A percentile compares a stretch with the other conserved stretches of the same genome.
Evolutionary conservation across 805 yeast genomes (phyloP).

Genomic region (Hemisphaericaspora nanyangensis): DNA sequence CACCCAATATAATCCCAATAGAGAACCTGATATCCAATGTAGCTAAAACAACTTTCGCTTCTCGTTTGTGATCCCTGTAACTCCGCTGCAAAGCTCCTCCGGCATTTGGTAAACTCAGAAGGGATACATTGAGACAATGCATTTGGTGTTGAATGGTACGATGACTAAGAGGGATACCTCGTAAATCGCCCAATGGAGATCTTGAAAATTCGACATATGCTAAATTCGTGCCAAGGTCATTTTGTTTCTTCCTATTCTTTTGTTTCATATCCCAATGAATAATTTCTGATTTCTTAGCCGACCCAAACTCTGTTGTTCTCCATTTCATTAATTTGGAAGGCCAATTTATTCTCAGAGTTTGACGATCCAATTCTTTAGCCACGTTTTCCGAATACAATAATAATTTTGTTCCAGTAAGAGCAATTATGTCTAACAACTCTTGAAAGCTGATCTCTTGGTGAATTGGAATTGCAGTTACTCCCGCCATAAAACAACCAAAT

Average conservation of each 20-base stretch:
- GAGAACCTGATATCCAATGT: slow-evolving; percentile 49
- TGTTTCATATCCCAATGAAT: slow-evolving; percentile 19
- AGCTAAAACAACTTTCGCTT: slow-evolving; percentile 51
- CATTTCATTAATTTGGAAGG: slow-evolving; percentile 71
- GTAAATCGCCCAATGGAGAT: slow-evolving; percentile 83
- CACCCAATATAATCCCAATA: slow-evolving; percentile 80
- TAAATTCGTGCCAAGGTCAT: slow-evolving; percentile 43
- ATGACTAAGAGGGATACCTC: slow-evolving; percentile 93
- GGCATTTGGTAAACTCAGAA: slow-evolving; percentile 63
- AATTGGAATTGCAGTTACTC: slow-evolving; percentile 91
- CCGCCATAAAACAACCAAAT: slow-evolving; percentile 89
- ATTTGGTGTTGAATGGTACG: slow-evolving; percentile 85
- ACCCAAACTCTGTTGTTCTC: slow-evolving; percentile 87
- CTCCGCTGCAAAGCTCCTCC: slow-evolving; percentile 48
- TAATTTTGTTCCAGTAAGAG: slow-evolving; percentile 69
- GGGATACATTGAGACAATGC: slow-evolving; percentile 64
- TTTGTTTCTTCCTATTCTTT: slow-evolving; percentile 5
- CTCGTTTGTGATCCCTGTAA: slow-evolving; percentile 27
- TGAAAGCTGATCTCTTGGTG: slow-evolving; percentile 65
- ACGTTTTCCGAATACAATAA: slow-evolving; percentile 80
- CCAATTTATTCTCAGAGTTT: slow-evolving; percentile 51
- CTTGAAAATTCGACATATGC: slow-evolving; percentile 92
- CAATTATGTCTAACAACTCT: slow-evolving; percentile 71
- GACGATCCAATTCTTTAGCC: slow-evolving; percentile 66
- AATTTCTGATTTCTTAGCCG: slow-evolving; percentile 37